Evolutionary conservation across 805 yeast species (phyloP).

Genomic region (Metschnikowia lunata): DNA sequence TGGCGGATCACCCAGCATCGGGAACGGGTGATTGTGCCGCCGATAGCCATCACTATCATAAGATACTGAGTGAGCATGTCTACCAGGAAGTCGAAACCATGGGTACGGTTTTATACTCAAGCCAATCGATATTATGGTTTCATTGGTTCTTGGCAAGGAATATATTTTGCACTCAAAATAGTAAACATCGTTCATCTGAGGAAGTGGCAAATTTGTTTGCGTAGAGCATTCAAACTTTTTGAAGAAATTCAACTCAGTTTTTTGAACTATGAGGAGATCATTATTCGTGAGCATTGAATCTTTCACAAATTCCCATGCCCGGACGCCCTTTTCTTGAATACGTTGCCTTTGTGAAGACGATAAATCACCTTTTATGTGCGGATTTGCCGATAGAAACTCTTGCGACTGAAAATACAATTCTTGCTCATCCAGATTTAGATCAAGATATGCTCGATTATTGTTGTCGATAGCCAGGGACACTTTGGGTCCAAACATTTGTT

Average conservation of each 20-base stretch:
- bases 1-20: conserved; percentile 40
- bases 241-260: conserved; percentile 55
- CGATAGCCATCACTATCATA: conserved; percentile 84
- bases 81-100: conserved; percentile 87
- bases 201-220: conserved; percentile 82
- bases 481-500: conserved; percentile 2
- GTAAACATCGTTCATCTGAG: conserved; percentile 75
- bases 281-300: conserved; percentile 51
- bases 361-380: conserved; percentile 40
- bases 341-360: conserved; percentile 55
- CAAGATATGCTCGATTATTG: conserved; percentile 23
- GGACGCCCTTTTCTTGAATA: conserved; percentile 83
- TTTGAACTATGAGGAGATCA: conserved; percentile 59
- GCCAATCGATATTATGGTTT: conserved; percentile 67
- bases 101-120: conserved; percentile 88
- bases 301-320: conserved; percentile 83
- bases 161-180: conserved; percentile 86
- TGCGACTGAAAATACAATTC: conserved; percentile 65
- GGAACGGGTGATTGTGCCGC: conserved; percentile 74
- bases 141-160: conserved; percentile 56
- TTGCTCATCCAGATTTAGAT: conserved; percentile 64
- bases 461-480: conserved; percentile 11
- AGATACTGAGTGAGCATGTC: conserved; percentile 78
- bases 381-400: conserved; percentile 37
- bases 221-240: conserved; percentile 61